These are phyloP conservation scores for Pseudogymnoascus sp. DNA, from an alignment of 2,329 filamentous ascomycete genomes.

Conservation along the genomic window DNA sequence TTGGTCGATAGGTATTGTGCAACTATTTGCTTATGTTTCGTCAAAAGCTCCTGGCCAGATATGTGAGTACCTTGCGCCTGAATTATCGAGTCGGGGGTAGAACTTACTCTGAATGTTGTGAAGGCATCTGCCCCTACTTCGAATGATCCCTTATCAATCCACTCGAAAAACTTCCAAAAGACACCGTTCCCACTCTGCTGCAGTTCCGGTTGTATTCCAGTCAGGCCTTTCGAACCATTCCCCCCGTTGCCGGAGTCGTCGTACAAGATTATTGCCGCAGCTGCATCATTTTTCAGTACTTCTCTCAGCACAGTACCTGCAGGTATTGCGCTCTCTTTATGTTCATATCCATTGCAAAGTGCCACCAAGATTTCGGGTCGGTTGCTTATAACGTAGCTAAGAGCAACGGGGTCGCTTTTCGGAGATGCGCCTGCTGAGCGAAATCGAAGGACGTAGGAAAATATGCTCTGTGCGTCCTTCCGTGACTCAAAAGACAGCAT, in stretches of 20 bases:
- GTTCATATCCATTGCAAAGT: slow-evolving; percentile 80
- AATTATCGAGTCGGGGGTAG: neutral
- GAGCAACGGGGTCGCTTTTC: slow-evolving; percentile 68
- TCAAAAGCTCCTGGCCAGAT: slow-evolving; percentile 70
- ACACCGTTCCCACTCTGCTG: slow-evolving; percentile 73
- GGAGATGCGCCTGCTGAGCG: slow-evolving; percentile 57
- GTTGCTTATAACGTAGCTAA: slow-evolving; percentile 81
- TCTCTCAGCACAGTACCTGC: slow-evolving; percentile 86
- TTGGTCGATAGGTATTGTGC: slow-evolving; percentile 81
- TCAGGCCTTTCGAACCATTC: slow-evolving; percentile 66
- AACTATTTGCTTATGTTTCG: slow-evolving; percentile 86
- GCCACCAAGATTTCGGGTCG: slow-evolving; percentile 81
- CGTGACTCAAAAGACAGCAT: slow-evolving; percentile 89
- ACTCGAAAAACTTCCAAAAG: slow-evolving; percentile 95
- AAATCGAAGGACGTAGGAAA: slow-evolving; percentile 91
- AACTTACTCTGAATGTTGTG: slow-evolving; percentile 80
- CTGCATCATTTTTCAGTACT: slow-evolving; percentile 80
- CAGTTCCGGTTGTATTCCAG: slow-evolving; percentile 65
- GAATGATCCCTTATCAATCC: slow-evolving; percentile 94
- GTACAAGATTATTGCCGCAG: slow-evolving; percentile 85
- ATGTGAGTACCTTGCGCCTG: neutral
- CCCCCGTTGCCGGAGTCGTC: slow-evolving; percentile 69
- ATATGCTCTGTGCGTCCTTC: slow-evolving; percentile 92
- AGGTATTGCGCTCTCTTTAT: slow-evolving; percentile 83
- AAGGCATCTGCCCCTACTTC: slow-evolving; percentile 97